phyloP scores from a whole-genome alignment of 768 basidiomycete species.

The Lyophyllum atratum region DNA sequence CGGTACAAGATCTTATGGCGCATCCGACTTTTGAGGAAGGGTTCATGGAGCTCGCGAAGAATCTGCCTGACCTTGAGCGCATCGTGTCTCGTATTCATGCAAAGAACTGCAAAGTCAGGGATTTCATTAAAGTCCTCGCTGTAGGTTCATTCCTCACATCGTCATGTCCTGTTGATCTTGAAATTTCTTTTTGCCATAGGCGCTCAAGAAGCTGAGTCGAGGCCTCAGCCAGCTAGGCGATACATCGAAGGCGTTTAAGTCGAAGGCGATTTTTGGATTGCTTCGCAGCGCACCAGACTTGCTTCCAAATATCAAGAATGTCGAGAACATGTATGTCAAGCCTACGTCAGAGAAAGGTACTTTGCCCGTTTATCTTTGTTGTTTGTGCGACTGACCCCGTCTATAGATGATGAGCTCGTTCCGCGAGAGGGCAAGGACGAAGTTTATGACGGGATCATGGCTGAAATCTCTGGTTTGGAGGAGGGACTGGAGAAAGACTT shows the following conservation, averaged over 20 bases:
- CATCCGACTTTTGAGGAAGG: conserved; percentile 75
- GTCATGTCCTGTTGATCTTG: background rate
- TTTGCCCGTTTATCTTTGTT: background rate
- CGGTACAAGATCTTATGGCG: conserved; percentile 87
- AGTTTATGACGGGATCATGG: conserved; percentile 76
- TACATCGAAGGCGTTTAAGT: conserved; percentile 71
- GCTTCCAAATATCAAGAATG: conserved; percentile 63
- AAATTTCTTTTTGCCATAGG: conserved; percentile 39
- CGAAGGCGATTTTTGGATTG: conserved; percentile 73
- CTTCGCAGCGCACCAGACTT: conserved; percentile 85
- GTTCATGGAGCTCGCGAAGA: conserved; percentile 77
- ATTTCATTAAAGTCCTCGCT: conserved; percentile 82
- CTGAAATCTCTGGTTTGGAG: conserved; percentile 73
- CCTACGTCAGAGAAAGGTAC: conserved; percentile 61
- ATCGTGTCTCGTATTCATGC: conserved; percentile 95
- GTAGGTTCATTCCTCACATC: conserved; percentile 39
- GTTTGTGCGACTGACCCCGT: background rate
- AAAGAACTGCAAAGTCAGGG: conserved; percentile 81
- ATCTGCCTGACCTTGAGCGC: conserved; percentile 89
- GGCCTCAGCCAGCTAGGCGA: conserved; percentile 67
- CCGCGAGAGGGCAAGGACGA: conserved; percentile 87
- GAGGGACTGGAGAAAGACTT: conserved; percentile 67
- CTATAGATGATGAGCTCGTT: conserved; percentile 63
- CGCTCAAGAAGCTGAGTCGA: conserved; percentile 73
- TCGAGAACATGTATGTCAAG: conserved; percentile 69